These are phyloP conservation scores for Cadophora sp. DNA, from an alignment of 2,329 filamentous ascomycete species.

Conservation along the genomic window DNA sequence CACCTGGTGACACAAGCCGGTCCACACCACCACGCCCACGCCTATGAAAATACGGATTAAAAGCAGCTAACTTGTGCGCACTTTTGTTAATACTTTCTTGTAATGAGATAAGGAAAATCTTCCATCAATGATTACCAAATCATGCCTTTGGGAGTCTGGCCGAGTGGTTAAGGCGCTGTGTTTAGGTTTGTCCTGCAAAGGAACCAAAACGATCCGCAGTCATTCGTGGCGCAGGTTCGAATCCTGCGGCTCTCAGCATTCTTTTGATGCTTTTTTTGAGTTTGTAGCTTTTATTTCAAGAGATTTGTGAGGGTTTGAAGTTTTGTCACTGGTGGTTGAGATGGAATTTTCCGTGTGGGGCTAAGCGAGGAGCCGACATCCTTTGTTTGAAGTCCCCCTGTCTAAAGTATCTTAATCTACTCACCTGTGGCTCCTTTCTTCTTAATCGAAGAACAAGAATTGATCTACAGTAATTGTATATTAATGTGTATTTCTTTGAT, in stretches of 20 bases:
- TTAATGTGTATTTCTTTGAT: too few relatives aligned
- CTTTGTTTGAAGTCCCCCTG: too few relatives aligned
- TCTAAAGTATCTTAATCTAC: background rate
- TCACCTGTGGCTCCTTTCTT: too few relatives aligned
- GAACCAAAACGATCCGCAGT: slow-evolving; percentile 44
- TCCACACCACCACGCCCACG: too few relatives aligned
- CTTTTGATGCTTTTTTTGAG: background rate
- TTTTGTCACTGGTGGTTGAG: background rate
- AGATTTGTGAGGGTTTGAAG: background rate
- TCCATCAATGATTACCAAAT: background rate
- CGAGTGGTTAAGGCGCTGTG: slow-evolving; percentile 51
- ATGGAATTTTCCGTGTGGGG: too few relatives aligned
- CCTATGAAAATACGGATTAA: too few relatives aligned
- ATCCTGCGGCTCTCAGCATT: slow-evolving; percentile 15
- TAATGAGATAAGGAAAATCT: background rate
- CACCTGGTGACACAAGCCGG: too few relatives aligned
- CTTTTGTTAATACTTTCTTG: too few relatives aligned
- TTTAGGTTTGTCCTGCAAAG: slow-evolving; percentile 50
- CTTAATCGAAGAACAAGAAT: background rate
- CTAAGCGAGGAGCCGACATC: background rate
- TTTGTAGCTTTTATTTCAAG: background rate
- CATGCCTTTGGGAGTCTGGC: background rate
- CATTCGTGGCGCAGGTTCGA: slow-evolving; percentile 21
- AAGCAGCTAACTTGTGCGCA: too few relatives aligned
- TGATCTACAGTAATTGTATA: too few relatives aligned